A percentile compares a stretch with the other conserved stretches of the same genome.
phyloP scores from a whole-genome alignment of 257 asterid genomes.

The Fraxinus cuspidata region DNA sequence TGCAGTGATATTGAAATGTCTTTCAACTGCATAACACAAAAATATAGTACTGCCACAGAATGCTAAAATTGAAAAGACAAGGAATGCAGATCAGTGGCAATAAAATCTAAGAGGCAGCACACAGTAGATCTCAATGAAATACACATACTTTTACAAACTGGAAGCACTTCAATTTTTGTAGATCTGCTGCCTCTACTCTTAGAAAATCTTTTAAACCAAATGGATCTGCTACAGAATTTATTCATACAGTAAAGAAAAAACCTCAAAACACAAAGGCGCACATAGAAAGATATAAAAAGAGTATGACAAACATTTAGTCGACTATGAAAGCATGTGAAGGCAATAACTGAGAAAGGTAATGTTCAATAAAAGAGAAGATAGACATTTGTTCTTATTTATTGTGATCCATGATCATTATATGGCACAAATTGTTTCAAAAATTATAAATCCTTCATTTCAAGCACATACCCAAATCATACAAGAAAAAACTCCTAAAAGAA shows the following conservation, averaged over 20 bases:
- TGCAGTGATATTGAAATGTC: background rate
- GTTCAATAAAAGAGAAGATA: background rate
- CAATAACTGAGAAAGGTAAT: background rate
- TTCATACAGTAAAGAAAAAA: background rate
- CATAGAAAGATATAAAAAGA: background rate
- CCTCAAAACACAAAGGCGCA: background rate
- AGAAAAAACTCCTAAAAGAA: background rate
- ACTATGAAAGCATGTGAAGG: constrained; percentile 1
- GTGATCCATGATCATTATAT: background rate
- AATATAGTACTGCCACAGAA: background rate
- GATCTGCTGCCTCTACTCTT: background rate
- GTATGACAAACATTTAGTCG: background rate
- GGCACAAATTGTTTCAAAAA: background rate
- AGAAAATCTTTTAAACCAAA: background rate
- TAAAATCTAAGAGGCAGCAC: background rate
- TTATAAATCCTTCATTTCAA: background rate
- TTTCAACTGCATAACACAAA: background rate
- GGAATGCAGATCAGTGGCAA: background rate
- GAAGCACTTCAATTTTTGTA: background rate
- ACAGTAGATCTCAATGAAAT: background rate
- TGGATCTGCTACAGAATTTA: background rate
- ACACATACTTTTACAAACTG: background rate
- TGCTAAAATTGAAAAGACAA: no score
- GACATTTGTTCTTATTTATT: background rate
- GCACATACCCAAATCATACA: background rate